Evolutionary conservation across 345 rosid species (phyloP), one percentile per base, ranked within the genome.

Genomic region (Brassica nigra): DNA sequence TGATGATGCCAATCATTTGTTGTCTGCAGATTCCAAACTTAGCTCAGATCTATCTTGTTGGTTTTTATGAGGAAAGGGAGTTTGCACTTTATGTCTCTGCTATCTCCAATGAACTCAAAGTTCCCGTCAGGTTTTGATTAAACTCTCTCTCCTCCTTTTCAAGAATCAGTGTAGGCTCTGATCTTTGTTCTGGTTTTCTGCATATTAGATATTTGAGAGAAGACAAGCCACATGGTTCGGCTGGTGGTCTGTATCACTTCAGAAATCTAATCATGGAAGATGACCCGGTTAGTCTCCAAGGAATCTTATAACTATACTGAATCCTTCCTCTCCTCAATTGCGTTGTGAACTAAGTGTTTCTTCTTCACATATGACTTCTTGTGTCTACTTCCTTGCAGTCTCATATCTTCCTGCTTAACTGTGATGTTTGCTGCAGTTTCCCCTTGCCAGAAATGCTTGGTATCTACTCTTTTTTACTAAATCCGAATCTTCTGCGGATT

Each of bases 391-490:
- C n/a, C 28, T 71, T 79, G 84, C 92, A 92, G 98, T 87, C 97
- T 64, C 98, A 92, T 73, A 88, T 94, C 83, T 90, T 94, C 87
- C 77, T 94, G 82, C 91, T 92, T 82, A 94, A 94, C 75, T 90
- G 98, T 72, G 98, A 94, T 74, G 98, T 94, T 74, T 94, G 98
- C 89, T 92, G 98, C 82, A 92, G 92, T 77, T 94, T 94, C 80
- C 97, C 98, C 0, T 85, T 94, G 76, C 91, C 92, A 8, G 86
- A 88, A 77, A 89, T 92, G 96, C 97, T 94, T 2, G 94, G 98
- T 94, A 89, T 61, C 8, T 86, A 61, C 80, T 23, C 29, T 16
- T 6, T 16, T 6, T 30, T 9, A 23, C 27, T 2, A 7, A 23
- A 73, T 23, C 20, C 73, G 27, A 23, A 23, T 23, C 27, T 23